Conservation (phyloP, 805 yeast genomes). For the Candida sonorensis region DNA sequence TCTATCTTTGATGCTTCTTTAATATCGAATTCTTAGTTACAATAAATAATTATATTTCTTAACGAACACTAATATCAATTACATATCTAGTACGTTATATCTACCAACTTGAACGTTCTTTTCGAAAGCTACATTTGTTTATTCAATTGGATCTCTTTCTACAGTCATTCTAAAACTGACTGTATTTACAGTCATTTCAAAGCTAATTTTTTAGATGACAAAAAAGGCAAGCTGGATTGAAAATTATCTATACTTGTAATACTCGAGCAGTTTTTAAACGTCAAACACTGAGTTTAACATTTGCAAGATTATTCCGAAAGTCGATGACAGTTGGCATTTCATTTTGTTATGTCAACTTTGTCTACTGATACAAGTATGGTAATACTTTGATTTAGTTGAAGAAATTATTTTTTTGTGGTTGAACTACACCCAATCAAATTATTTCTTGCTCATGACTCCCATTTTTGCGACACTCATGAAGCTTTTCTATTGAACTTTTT, state of each 20-base stretch:
- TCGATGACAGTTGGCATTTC: too few relatives aligned
- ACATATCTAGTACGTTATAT: conserved; percentile 2
- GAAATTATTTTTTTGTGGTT: too few relatives aligned
- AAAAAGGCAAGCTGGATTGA: conserved; percentile 26
- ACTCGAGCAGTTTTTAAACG: conserved; percentile 8
- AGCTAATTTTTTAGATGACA: conserved; percentile 6
- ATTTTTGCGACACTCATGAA: conserved; percentile 38
- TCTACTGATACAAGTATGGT: conserved; percentile 3
- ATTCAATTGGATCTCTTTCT: neutral
- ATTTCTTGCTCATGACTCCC: conserved; percentile 38
- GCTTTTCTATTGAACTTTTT: conserved; percentile 30
- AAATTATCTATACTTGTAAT: conserved; percentile 22
- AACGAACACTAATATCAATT: too few relatives aligned
- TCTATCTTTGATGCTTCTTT: too few relatives aligned
- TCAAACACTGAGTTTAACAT: too few relatives aligned
- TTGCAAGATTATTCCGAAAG: too few relatives aligned
- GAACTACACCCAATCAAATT: neutral
- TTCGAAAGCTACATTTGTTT: neutral
- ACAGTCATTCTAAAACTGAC: too few relatives aligned
- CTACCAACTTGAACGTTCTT: neutral
- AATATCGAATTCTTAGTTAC: neutral
- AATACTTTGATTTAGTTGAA: conserved; percentile 16
- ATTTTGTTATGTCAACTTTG: too few relatives aligned
- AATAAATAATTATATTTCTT: neutral
- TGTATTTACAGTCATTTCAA: too few relatives aligned